phyloP scores from a whole-genome alignment of 345 rosid species.

The Citrus sp. region DNA sequence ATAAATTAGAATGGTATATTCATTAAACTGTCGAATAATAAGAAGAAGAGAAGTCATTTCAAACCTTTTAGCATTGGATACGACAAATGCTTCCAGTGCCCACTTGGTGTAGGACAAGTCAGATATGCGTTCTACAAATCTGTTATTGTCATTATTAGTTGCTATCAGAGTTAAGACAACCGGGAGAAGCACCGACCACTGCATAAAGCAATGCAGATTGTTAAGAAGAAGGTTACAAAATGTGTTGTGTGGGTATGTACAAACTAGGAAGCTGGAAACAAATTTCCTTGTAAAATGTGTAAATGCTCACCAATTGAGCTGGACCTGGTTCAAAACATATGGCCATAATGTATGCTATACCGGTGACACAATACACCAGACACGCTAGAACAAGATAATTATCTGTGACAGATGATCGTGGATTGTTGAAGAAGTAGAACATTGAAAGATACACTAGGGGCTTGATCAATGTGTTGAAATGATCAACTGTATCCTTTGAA shows the following conservation, averaged over 20 bases:
- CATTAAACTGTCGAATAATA: background rate
- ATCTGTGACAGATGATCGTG: conserved; percentile 70
- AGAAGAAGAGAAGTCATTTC: conserved; percentile 2
- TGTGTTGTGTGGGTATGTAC: background rate
- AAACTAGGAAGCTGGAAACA: background rate
- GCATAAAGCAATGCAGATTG: conserved; percentile 17
- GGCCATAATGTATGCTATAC: conserved; percentile 83
- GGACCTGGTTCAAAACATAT: conserved; percentile 80
- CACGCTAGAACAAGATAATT: conserved; percentile 76
- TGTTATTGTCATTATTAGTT: conserved; percentile 37
- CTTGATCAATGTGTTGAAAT: conserved; percentile 79
- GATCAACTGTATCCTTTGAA: conserved; percentile 89
- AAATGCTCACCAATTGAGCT: conserved; percentile 84
- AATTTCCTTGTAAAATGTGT: background rate
- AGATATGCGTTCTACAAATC: conserved; percentile 34
- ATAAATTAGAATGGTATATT: background rate
- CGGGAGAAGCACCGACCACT: conserved; percentile 99
- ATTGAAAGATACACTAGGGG: conserved; percentile 91
- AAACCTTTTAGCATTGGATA: conserved; percentile 91
- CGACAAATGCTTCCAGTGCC: conserved; percentile 96
- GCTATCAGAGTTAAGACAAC: conserved; percentile 92
- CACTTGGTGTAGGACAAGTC: conserved; percentile 79
- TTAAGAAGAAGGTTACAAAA: background rate
- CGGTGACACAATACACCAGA: conserved; percentile 92
- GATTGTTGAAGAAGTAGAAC: conserved; percentile 99